phyloP scores from a whole-genome alignment of 176 grass and related monocot genomes.

The Ensete glaucum region DNA sequence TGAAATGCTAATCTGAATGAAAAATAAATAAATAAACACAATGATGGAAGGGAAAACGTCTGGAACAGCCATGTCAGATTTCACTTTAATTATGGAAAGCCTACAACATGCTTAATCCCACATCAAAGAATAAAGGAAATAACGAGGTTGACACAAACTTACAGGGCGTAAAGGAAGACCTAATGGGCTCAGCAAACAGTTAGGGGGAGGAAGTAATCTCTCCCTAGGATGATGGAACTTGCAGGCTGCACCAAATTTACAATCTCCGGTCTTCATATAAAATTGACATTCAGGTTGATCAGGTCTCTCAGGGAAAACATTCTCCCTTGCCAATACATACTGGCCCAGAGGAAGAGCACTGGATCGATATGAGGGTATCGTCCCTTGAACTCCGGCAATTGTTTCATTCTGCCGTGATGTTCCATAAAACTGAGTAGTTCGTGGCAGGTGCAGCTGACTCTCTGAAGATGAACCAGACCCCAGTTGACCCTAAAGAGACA shows the following conservation, averaged over 20 bases:
- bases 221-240: conserved; percentile 96
- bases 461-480: conserved; percentile 57
- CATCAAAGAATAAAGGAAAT: conserved; percentile 1
- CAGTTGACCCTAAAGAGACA: conserved; percentile 39
- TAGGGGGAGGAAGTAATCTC: conserved; percentile 56
- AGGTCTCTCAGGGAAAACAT: conserved; percentile 89
- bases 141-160: conserved; percentile 22
- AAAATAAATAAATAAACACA: background rate
- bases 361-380: conserved; percentile 45
- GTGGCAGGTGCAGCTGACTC: conserved; percentile 45
- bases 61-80: background rate
- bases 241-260: conserved; percentile 92
- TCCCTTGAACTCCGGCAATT: conserved; percentile 49
- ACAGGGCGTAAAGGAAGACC: conserved; percentile 93
- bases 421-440: conserved; percentile 56
- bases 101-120: background rate
- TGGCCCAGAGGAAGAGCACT: conserved; percentile 45
- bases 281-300: conserved; percentile 97
- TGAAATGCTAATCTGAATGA: too few relatives aligned
- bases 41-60: background rate
- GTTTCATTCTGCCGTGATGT: conserved; percentile 63
- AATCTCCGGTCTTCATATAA: conserved; percentile 99
- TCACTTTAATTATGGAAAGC: background rate
- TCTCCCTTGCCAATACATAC: conserved; percentile 63
- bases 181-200: conserved; percentile 81